A percentile compares a stretch with the other conserved stretches of the same genome.
phyloP scores from a whole-genome alignment of 192 early-diverging fungal genomes.

The Entophlyctis helioformis region DNA sequence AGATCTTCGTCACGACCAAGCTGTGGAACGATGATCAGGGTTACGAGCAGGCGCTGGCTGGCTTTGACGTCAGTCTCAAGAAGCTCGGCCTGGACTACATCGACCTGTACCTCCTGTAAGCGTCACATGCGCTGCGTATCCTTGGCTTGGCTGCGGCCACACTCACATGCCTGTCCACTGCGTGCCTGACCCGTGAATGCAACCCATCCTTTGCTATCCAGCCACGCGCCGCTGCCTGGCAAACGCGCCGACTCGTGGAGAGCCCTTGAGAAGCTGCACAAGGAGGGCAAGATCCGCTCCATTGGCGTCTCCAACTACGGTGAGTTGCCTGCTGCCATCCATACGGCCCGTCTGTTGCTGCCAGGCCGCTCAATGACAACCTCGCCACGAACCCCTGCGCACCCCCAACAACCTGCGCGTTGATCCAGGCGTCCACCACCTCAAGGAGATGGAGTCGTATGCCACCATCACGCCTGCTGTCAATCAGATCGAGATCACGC shows the following conservation, averaged over 20 bases:
- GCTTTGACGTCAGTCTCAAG: constrained; percentile 34
- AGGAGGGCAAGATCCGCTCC: constrained; percentile 49
- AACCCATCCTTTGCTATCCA: too few relatives aligned
- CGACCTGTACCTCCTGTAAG: constrained; percentile 36
- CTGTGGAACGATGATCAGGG: constrained; percentile 52
- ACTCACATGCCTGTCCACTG: too few relatives aligned
- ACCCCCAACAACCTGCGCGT: too few relatives aligned
- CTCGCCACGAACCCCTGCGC: too few relatives aligned
- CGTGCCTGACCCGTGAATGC: too few relatives aligned
- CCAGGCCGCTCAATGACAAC: too few relatives aligned
- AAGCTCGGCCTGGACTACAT: constrained; percentile 44
- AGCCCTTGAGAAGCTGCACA: constrained; percentile 63
- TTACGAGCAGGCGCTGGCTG: constrained; percentile 26
- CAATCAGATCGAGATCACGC: constrained; percentile 52
- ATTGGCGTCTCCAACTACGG: constrained; percentile 79
- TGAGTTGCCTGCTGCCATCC: too few relatives aligned
- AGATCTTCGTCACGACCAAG: constrained; percentile 56
- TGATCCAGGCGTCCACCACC: not conserved
- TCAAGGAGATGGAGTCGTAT: constrained; percentile 45
- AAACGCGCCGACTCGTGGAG: constrained; percentile 43
- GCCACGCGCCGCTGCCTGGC: too few relatives aligned
- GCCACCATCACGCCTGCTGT: constrained; percentile 1
- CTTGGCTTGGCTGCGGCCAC: too few relatives aligned
- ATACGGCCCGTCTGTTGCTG: too few relatives aligned
- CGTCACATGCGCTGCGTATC: too few relatives aligned